Evolutionary conservation across 1,284 basidiomycete species (phyloP), one percentile per base, ranked within the genome.

Genomic region (Leucoagaricus sp.): DNA sequence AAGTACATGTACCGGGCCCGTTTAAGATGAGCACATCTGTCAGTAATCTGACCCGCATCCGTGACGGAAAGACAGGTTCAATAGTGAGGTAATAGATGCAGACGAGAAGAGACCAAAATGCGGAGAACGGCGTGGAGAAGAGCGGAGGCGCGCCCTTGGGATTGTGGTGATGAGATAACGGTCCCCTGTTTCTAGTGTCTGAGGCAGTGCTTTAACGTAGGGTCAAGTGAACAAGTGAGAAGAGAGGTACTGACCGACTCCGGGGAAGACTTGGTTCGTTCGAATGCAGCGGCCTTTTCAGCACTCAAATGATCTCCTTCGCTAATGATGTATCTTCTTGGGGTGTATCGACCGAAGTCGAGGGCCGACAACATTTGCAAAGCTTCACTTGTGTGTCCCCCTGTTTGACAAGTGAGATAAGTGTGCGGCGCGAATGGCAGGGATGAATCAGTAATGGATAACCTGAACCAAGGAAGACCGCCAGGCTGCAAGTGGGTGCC

Each of bases 341-440:
- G 87, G 1, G 76, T 76, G 71, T 96, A 98, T 46, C 89, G 85
- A 15, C 76, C 66, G 56, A 89, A 87, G 67, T 96, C 87, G 38
- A 99, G 73, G 4, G 87, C 76, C 2, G 87, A 87, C n/a, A 93
- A 63, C 17, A 99, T 79, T 26, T 82, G 77, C 51, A 96, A 72
- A 59, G 91, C 89, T 77, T 99, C 97, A 60, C 85, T 87, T 5
- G 96, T 98, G 73, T 99, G 97, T 0, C 97, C 97, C 28, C 97
- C 96, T 96, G 63, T 42, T 29, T 10, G 38, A 17, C 4, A 38
- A 44, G 17, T 53, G 45, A 55, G 61, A 23, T 34, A 23, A 45
- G 9, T 57, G 45, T 55, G 44, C 53, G 42, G 19, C 36, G 40
- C 54, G 45, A 33, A 28, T 17, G 49, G 38, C 25, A 33, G 44